Evolutionary conservation across 1,284 basidiomycete species (phyloP).

Genomic region (Ceratobasidium sp.): DNA sequence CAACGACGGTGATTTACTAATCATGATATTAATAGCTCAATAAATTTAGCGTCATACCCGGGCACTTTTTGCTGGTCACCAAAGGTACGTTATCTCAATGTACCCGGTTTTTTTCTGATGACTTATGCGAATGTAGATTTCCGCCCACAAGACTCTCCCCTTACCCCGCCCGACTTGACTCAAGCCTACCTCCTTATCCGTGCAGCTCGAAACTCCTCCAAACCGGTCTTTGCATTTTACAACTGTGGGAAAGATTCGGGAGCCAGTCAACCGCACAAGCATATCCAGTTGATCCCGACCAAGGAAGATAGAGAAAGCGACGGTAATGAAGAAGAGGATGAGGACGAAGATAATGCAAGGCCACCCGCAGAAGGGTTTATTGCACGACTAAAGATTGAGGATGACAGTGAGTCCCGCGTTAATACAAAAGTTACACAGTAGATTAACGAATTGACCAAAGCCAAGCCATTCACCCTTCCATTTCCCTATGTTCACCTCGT

Average conservation of each 20-base stretch:
- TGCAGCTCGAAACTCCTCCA: slow-evolving; percentile 72
- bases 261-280: slow-evolving; percentile 89
- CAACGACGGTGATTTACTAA: not conserved
- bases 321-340: slow-evolving; percentile 71
- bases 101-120: not conserved
- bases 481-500: slow-evolving; percentile 76
- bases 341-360: slow-evolving; percentile 63
- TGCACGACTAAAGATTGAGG: slow-evolving; percentile 39
- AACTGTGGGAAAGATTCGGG: slow-evolving; percentile 87
- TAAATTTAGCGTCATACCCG: slow-evolving; percentile 84
- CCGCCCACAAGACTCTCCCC: slow-evolving; percentile 79
- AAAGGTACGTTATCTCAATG: slow-evolving; percentile 66
- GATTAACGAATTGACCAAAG: slow-evolving; percentile 58
- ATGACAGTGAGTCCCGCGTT: slow-evolving; percentile 40
- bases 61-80: slow-evolving; percentile 84
- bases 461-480: slow-evolving; percentile 76
- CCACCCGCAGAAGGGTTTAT: slow-evolving; percentile 46
- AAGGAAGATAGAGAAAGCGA: slow-evolving; percentile 65
- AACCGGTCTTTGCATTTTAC: slow-evolving; percentile 82
- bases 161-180: slow-evolving; percentile 81
- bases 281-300: slow-evolving; percentile 83
- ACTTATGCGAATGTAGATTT: slow-evolving; percentile 64
- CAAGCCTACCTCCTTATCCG: slow-evolving; percentile 76
- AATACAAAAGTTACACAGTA: not conserved
- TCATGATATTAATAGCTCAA: slow-evolving; percentile 68